Conservation (phyloP, 495 filamentous ascomycete genomes). For the Friedmanniomyces simplex region DNA sequence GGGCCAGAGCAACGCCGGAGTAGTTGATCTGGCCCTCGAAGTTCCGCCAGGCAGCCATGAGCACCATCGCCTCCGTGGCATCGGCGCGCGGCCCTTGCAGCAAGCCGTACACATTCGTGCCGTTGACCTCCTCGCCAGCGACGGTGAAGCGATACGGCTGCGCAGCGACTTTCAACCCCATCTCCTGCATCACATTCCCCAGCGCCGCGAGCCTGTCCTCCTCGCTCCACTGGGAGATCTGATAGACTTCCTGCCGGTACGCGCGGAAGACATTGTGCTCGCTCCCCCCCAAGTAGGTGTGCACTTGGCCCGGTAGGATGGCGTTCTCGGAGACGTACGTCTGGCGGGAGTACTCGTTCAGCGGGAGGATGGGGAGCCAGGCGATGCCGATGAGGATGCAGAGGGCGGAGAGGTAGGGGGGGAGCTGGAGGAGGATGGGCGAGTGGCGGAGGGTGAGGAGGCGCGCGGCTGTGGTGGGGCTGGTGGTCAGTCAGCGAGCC, state of each 20-base stretch:
- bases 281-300: constrained; percentile 92
- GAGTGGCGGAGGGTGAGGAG: constrained; percentile 49
- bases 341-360: constrained; percentile 79
- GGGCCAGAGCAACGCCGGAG: constrained; percentile 72
- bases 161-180: constrained; percentile 69
- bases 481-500: constrained; percentile 3
- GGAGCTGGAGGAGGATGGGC: constrained; percentile 57
- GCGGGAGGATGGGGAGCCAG: constrained; percentile 87
- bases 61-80: constrained; percentile 94
- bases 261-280: constrained; percentile 93
- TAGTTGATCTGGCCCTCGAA: constrained; percentile 69
- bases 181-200: constrained; percentile 5
- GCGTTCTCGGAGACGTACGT: constrained; percentile 99
- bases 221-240: constrained; percentile 24
- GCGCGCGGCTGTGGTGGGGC: constrained; percentile 18
- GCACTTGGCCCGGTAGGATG: constrained; percentile 87
- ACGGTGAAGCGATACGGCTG: constrained; percentile 76
- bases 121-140: constrained; percentile 59
- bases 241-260: constrained; percentile 72
- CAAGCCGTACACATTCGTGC: constrained; percentile 89
- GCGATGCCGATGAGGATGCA: constrained; percentile 79
- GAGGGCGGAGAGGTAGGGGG: constrained; percentile 75
- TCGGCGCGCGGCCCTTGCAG: constrained; percentile 92
- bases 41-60: constrained; percentile 82
- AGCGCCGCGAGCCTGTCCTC: constrained; percentile 7